Percentiles rank a stretch among this genome's conserved stretches.
Conservation (phyloP, 805 yeast species). For the Candida jianshihensis region DNA sequence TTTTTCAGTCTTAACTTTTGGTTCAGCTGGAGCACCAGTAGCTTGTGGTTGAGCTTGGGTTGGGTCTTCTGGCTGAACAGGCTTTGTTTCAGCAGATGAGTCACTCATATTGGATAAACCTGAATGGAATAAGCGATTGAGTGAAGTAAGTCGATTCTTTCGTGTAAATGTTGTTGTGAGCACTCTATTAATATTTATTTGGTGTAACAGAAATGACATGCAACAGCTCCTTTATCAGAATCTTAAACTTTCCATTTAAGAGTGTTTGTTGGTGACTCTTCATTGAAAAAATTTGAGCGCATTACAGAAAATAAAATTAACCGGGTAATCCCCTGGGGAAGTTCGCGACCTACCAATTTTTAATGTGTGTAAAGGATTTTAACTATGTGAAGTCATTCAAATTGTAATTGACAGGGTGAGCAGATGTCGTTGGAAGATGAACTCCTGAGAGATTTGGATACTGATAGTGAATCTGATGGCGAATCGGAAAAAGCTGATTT, state of each 20-base stretch:
- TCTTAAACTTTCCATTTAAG: not conserved
- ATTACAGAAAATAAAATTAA: not conserved
- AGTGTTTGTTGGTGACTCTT: not conserved
- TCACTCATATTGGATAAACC: conserved; percentile 10
- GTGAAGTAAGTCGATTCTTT: not conserved
- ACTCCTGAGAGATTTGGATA: conserved; percentile 27
- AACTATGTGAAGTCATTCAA: not conserved
- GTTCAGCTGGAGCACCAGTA: conserved; percentile 15
- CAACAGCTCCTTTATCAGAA: conserved; percentile 5
- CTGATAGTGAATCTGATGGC: conserved; percentile 19
- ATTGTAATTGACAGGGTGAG: too few relatives aligned
- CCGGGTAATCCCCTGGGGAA: not conserved
- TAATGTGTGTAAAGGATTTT: not conserved
- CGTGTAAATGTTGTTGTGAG: conserved; percentile 3
- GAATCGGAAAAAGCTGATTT: conserved; percentile 5
- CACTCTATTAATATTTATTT: conserved; percentile 2
- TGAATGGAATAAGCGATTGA: not conserved
- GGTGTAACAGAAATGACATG: conserved; percentile 8
- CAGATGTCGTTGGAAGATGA: conserved; percentile 20
- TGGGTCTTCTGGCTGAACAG: not conserved
- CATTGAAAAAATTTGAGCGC: conserved; percentile 1
- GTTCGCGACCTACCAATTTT: not conserved
- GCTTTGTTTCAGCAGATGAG: conserved; percentile 2
- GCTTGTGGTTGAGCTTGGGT: conserved; percentile 8
- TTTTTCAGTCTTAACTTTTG: conserved; percentile 61